These are phyloP conservation scores for Gracilaria vermiculophylla DNA, from an alignment of 23 red algal genomes.

Conservation along the genomic window DNA sequence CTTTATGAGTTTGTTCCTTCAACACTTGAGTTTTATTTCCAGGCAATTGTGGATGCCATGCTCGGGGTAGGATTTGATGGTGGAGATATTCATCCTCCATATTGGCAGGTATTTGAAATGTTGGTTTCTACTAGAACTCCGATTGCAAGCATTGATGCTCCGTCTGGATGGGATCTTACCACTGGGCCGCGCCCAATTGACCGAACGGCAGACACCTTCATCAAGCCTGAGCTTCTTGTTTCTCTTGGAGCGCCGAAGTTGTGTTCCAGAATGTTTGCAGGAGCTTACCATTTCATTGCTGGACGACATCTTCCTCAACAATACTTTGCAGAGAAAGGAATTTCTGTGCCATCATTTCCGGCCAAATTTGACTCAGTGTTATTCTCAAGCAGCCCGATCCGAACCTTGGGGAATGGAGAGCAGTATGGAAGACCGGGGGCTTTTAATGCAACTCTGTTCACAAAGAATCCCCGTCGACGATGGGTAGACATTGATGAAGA, in stretches of 20 bases:
- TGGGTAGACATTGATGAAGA: slow-evolving; percentile 84
- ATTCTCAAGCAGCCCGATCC: slow-evolving; percentile 49
- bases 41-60: slow-evolving; percentile 78
- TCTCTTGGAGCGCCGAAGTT: slow-evolving; percentile 74
- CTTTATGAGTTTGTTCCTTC: slow-evolving; percentile 75
- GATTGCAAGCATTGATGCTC: slow-evolving; percentile 73
- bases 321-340: slow-evolving; percentile 5
- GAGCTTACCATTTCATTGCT: slow-evolving; percentile 75
- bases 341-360: slow-evolving; percentile 49
- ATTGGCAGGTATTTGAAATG: slow-evolving; percentile 61
- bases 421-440: slow-evolving; percentile 72
- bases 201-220: slow-evolving; percentile 47
- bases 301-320: slow-evolving; percentile 48
- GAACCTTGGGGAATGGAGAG: slow-evolving; percentile 59
- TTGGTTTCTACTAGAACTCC: slow-evolving; percentile 57
- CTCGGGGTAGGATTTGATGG: slow-evolving; percentile 73
- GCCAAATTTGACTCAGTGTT: slow-evolving; percentile 40
- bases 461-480: slow-evolving; percentile 44
- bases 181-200: slow-evolving; percentile 67
- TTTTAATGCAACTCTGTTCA: slow-evolving; percentile 80
- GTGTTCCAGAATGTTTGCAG: slow-evolving; percentile 63
- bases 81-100: slow-evolving; percentile 45
- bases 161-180: slow-evolving; percentile 80
- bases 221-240: slow-evolving; percentile 85
- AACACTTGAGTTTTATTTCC: slow-evolving; percentile 84